Conservation (phyloP, 495 filamentous ascomycete species). For the Penicillium canariense region DNA sequence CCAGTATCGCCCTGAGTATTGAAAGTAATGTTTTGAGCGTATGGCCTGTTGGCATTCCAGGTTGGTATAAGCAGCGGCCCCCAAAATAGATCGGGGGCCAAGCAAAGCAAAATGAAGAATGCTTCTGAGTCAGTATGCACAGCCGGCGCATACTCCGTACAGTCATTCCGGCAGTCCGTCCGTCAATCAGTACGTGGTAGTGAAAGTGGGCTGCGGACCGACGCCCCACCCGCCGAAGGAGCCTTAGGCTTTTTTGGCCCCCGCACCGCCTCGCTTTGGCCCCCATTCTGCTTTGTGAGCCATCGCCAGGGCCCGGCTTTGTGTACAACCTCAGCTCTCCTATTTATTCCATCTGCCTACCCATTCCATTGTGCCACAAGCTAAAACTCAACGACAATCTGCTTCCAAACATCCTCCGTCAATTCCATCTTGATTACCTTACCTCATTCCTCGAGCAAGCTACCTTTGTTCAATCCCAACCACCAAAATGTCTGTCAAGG, state of each 20-base stretch:
- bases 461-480: neutral
- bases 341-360: neutral
- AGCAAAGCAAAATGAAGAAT: neutral
- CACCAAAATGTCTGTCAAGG: constrained; percentile 18
- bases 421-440: neutral
- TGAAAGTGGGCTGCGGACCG: neutral
- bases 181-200: neutral
- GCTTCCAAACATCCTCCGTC: neutral
- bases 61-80: neutral
- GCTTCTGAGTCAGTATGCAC: neutral
- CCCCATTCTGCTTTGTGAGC: neutral
- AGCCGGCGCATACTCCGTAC: neutral
- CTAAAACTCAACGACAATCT: neutral
- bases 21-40: neutral
- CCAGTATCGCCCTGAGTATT: neutral
- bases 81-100: neutral
- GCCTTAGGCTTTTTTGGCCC: no score
- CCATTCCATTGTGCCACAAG: neutral
- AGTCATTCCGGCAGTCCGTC: neutral
- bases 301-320: neutral
- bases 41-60: neutral
- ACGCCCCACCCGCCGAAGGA: no score
- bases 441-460: neutral
- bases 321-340: neutral
- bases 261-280: neutral